phyloP scores from a whole-genome alignment of 768 basidiomycete species.

The Termitomyces bulborhizus region DNA sequence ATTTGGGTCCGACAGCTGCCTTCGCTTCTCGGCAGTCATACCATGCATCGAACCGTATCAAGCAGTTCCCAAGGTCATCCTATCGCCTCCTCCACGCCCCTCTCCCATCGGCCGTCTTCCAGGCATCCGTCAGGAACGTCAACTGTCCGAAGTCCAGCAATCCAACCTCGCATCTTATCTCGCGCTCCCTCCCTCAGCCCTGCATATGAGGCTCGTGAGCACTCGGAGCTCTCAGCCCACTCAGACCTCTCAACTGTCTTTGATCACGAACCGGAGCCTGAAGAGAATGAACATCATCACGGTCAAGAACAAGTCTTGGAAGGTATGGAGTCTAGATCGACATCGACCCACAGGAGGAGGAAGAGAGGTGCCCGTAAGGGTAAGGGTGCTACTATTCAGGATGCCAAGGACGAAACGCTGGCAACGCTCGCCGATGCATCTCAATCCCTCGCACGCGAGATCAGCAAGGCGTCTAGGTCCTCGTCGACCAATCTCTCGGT shows the following conservation, averaged over 20 bases:
- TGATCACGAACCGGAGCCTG: constrained; percentile 43
- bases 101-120: constrained; percentile 68
- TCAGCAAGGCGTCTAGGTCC: constrained; percentile 59
- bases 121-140: constrained; percentile 49
- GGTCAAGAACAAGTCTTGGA: constrained; percentile 27
- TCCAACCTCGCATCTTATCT: constrained; percentile 50
- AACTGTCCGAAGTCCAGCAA: constrained; percentile 45
- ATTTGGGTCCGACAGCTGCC: constrained; percentile 83
- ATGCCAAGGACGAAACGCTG: constrained; percentile 49
- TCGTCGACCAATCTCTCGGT: constrained; percentile 31
- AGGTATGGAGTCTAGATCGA: constrained; percentile 46
- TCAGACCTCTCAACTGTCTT: constrained; percentile 49
- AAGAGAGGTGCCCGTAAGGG: constrained; percentile 85
- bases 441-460: constrained; percentile 78
- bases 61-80: constrained; percentile 60
- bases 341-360: constrained; percentile 72
- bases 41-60: constrained; percentile 55
- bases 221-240: constrained; percentile 40
- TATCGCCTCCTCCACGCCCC: constrained; percentile 53
- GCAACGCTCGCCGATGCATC: constrained; percentile 73
- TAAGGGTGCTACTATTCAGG: constrained; percentile 46
- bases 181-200: constrained; percentile 60
- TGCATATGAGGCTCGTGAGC: constrained; percentile 36
- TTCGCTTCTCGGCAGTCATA: constrained; percentile 51
- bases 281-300: constrained; percentile 39